A percentile compares a stretch with the other conserved stretches of the same genome.
These are phyloP conservation scores for Scutellospora calospora DNA, from an alignment of 371 early-diverging fungal genomes.

Conservation along the genomic window DNA sequence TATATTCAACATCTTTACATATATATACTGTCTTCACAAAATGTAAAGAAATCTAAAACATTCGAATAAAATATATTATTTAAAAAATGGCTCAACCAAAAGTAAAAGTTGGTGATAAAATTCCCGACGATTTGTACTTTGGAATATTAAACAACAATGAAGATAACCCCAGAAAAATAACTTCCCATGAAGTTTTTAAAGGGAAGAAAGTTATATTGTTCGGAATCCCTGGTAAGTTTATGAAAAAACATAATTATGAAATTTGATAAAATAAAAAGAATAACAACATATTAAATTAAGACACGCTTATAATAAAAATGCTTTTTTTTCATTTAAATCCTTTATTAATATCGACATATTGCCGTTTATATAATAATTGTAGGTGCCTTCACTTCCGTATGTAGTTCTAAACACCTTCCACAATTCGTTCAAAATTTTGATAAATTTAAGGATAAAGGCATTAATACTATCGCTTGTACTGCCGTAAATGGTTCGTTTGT, in stretches of 20 bases:
- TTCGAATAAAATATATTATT: neutral
- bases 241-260: too few species aligned
- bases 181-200: neutral
- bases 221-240: constrained; percentile 36
- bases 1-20: too few species aligned
- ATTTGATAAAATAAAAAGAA: neutral
- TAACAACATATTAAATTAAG: neutral
- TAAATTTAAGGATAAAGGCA: constrained; percentile 70
- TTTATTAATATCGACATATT: neutral
- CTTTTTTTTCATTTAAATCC: too few species aligned
- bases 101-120: constrained; percentile 6
- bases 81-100: neutral
- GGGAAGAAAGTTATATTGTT: constrained; percentile 39
- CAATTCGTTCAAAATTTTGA: constrained; percentile 60
- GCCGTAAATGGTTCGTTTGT: constrained; percentile 59
- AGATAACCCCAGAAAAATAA: neutral
- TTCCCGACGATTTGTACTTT: constrained; percentile 32
- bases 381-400: constrained; percentile 84
- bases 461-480: constrained; percentile 68
- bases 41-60: too few species aligned
- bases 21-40: too few species aligned
- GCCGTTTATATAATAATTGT: neutral
- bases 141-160: constrained; percentile 17
- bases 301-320: too few species aligned
- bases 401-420: constrained; percentile 80